Evolutionary conservation across 192 early-diverging fungal genomes (phyloP), one percentile per base, ranked within the genome.

Genomic region (Linnemannia elongata): DNA sequence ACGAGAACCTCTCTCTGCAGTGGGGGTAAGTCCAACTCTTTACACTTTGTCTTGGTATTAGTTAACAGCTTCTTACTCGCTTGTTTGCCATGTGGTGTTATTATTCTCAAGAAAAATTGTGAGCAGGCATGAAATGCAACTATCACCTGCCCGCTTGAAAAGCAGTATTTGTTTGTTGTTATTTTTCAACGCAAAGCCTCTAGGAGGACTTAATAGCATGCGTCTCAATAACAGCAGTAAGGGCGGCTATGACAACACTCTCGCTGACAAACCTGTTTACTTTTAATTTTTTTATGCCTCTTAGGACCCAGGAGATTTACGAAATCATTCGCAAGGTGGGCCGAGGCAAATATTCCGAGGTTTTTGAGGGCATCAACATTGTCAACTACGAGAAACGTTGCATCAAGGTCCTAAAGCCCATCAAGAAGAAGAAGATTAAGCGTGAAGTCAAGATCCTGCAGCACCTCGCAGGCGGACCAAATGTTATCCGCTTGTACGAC

Each of bases 391-490:
- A 93, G 69, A 94, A 96, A 79, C 98, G 98, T 89, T 96, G 97
- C 75, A 98, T 99, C 93, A 99, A 99, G 92, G 97, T 97, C 24
- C 93, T 99, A 39, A 99, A 99, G 90, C 98, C 98, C 18, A 97
- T 99, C 81, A 99, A 99, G 91, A 99, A 99, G 94, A 98, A 98
- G 94, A 99, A 99, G 92, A 99, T 99, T 77, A 99, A 98, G 92
- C 93, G 98, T 69, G 98, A 99, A 85, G 97, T 99, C 89, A 98
- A 98, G 88, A 99, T 99, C 74, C 91, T 99, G 88, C 97, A 98
- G 87, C 98, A 98, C 82, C 92, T 99, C 52, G 92, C 94, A 41
- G 97, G 97, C 76, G 98, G 98, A 39, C 91, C 94, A 35, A 99
- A 99, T 89, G 92, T 99, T 72, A 93, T 99, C 78, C 91, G 93